Evolutionary conservation across 2,329 filamentous ascomycete species (phyloP).

Genomic region (Trichoderma pleuroti): DNA sequence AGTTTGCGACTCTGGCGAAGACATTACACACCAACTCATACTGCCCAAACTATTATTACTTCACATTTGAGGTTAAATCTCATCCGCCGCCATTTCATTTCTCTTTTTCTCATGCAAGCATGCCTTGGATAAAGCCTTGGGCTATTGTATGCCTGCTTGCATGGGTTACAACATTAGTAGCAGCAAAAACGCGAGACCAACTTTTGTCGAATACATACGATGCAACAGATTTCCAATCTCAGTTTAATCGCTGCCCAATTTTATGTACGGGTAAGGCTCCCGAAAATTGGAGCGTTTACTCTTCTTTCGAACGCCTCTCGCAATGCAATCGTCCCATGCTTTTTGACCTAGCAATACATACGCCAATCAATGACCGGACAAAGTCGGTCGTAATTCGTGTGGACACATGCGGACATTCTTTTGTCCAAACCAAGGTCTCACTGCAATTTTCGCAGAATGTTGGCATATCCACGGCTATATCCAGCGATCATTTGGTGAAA

Average conservation of each 20-base stretch:
- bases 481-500: background rate
- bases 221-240: background rate
- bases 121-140: background rate
- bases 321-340: conserved; percentile 9
- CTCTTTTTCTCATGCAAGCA: background rate
- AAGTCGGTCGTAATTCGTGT: conserved; percentile 3
- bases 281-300: conserved; percentile 7
- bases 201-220: background rate
- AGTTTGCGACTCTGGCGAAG: background rate
- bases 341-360: conserved; percentile 7
- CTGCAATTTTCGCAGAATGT: background rate
- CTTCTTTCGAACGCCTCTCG: background rate
- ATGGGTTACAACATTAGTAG: background rate
- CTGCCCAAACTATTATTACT: background rate
- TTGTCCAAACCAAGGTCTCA: background rate
- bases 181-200: background rate
- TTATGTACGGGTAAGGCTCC: background rate
- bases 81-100: background rate
- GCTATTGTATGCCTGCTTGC: background rate
- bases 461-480: background rate
- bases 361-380: background rate
- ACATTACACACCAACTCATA: background rate
- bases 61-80: background rate
- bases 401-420: background rate
- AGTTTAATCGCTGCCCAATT: background rate